Percentiles rank a stretch among this genome's conserved stretches.
Evolutionary conservation across 177 flowering plant genomes (phyloP).

Genomic region (Telopea speciosissima): DNA sequence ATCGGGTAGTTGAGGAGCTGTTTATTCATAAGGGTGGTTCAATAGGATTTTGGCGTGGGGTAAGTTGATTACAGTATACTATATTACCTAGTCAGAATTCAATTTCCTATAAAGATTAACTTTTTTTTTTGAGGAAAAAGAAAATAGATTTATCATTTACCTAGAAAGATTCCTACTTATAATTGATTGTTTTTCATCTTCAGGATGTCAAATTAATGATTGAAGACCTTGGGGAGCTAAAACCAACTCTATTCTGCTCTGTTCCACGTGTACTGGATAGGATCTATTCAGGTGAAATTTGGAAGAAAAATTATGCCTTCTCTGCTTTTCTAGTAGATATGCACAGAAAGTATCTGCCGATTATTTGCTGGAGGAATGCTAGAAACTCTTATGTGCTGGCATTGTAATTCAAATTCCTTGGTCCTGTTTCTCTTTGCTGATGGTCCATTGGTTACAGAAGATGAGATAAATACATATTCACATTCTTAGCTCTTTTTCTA

Average conservation of each 20-base stretch:
- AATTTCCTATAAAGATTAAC: no score
- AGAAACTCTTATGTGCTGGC: not conserved
- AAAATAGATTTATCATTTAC: not conserved
- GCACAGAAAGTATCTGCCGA: not conserved
- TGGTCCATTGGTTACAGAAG: not conserved
- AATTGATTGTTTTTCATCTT: conserved; percentile 10
- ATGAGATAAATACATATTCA: not conserved
- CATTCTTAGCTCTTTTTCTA: not conserved
- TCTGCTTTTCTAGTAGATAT: not conserved
- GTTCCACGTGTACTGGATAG: conserved; percentile 97
- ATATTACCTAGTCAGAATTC: not conserved
- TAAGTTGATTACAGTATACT: conserved; percentile 26
- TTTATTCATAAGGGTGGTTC: conserved; percentile 74
- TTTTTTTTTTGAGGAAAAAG: no score
- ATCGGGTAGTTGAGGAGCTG: conserved; percentile 81
- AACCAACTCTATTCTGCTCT: conserved; percentile 84
- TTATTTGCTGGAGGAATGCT: not conserved
- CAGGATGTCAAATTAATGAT: conserved; percentile 88
- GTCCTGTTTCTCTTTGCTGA: no score
- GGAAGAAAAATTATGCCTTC: not conserved
- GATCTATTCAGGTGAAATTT: conserved; percentile 63
- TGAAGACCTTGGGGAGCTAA: conserved; percentile 88
- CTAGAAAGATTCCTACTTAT: not conserved
- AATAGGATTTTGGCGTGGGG: conserved; percentile 99
- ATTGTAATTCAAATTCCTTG: not conserved